Conservation (phyloP, 495 filamentous ascomycete genomes). For the Aspergillus sclerotiicarbonarius region DNA sequence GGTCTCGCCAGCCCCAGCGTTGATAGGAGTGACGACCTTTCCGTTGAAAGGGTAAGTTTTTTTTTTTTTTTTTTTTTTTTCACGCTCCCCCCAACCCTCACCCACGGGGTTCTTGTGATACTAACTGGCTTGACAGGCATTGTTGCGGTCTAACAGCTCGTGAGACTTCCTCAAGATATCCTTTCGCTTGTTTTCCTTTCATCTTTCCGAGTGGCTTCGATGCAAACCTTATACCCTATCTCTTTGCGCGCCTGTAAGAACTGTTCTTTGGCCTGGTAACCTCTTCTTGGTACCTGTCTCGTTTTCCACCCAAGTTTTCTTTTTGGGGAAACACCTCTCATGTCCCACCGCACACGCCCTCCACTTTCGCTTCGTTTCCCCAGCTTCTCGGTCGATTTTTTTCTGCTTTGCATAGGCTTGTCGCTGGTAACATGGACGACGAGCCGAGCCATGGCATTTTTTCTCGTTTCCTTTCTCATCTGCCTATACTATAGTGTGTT, state of each 20-base stretch:
- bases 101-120: neutral
- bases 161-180: constrained; percentile 23
- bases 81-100: no score
- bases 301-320: constrained; percentile 8
- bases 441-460: constrained; percentile 9
- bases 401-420: constrained; percentile 20
- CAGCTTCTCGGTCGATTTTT: constrained; percentile 4
- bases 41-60: constrained; percentile 67
- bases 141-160: constrained; percentile 44
- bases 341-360: constrained; percentile 8
- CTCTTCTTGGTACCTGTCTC: constrained; percentile 14
- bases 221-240: constrained; percentile 29
- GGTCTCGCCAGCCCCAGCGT: constrained; percentile 61
- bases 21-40: constrained; percentile 62
- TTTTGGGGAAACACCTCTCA: constrained; percentile 14
- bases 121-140: constrained; percentile 26
- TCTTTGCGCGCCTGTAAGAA: constrained; percentile 27
- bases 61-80: neutral
- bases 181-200: constrained; percentile 20
- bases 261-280: constrained; percentile 18
- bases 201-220: constrained; percentile 24
- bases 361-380: constrained; percentile 7
- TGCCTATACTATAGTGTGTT: constrained; percentile 20
- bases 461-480: constrained; percentile 6
- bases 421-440: constrained; percentile 19